phyloP scores from a whole-genome alignment of 2,329 filamentous ascomycete species.

The Ophiostoma ulmi region DNA sequence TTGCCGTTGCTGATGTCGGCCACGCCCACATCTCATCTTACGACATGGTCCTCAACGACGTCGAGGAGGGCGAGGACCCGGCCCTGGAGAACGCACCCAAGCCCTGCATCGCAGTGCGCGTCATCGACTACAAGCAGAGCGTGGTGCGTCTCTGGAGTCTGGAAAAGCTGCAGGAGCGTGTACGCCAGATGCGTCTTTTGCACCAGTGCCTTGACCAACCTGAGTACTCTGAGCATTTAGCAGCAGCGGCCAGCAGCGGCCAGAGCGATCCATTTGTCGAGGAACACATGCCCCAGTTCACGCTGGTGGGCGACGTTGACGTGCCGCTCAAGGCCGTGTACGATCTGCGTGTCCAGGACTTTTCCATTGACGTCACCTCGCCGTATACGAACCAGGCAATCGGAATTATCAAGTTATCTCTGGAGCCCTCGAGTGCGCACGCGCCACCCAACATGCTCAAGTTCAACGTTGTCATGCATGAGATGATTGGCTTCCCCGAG shows the following conservation, averaged over 20 bases:
- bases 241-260: conserved; percentile 59
- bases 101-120: conserved; percentile 83
- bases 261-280: conserved; percentile 67
- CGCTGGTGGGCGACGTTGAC: conserved; percentile 85
- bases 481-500: conserved; percentile 90
- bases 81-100: conserved; percentile 76
- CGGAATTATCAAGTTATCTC: conserved; percentile 81
- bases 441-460: conserved; percentile 89
- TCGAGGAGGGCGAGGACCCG: conserved; percentile 77
- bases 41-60: conserved; percentile 88
- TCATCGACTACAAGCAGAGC: conserved; percentile 81
- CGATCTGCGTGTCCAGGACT: conserved; percentile 90
- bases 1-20: conserved; percentile 82
- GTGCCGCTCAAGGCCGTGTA: conserved; percentile 91
- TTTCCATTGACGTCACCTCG: conserved; percentile 81
- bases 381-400: conserved; percentile 88
- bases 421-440: conserved; percentile 89
- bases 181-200: conserved; percentile 92
- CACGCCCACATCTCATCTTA: conserved; percentile 90
- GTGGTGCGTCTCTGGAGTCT: conserved; percentile 93
- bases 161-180: conserved; percentile 80
- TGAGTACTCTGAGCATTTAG: conserved; percentile 89
- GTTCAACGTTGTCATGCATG: conserved; percentile 98
- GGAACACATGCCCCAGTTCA: conserved; percentile 84
- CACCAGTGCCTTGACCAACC: conserved; percentile 94